Evolutionary conservation across 108 stramenopile species (phyloP).

Genomic region (Nitzschia sp.): DNA sequence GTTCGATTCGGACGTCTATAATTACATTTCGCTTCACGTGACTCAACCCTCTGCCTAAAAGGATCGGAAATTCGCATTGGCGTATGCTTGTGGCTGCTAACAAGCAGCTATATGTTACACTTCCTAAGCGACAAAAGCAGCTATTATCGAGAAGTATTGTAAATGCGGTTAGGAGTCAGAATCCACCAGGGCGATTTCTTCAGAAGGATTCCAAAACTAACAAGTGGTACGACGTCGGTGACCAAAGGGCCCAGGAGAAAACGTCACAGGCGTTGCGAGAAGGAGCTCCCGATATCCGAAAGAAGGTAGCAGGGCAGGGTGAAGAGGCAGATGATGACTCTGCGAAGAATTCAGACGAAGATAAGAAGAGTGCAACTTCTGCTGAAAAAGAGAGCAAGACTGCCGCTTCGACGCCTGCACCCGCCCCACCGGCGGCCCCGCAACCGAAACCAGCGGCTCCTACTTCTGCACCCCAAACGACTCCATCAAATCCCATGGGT

Average conservation of each 20-base stretch:
- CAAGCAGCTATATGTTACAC: conserved; percentile 68
- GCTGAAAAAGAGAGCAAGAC: background rate
- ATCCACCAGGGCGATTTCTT: conserved; percentile 84
- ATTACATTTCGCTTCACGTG: too few relatives aligned
- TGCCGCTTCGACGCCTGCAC: background rate
- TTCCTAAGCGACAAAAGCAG: conserved; percentile 78
- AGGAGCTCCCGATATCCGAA: conserved; percentile 73
- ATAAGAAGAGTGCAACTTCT: background rate
- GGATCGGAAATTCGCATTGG: conserved; percentile 64
- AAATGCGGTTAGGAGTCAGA: conserved; percentile 59
- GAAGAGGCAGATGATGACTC: conserved; percentile 3
- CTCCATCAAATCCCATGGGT: background rate
- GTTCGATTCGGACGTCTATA: too few relatives aligned
- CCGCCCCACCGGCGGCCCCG: conserved; percentile 1
- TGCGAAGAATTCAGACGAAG: background rate
- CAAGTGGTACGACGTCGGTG: conserved; percentile 68
- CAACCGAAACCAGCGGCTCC: background rate
- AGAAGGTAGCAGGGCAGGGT: conserved; percentile 34
- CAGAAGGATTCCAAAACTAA: conserved; percentile 58
- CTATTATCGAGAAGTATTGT: conserved; percentile 69
- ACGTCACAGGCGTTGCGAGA: conserved; percentile 76
- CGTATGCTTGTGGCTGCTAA: conserved; percentile 68
- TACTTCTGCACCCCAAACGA: background rate
- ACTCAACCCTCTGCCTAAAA: too few relatives aligned
- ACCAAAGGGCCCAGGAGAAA: conserved; percentile 66